Evolutionary conservation across 352 stramenopile species (phyloP).

Genomic region (Globisporangium barbulae): DNA sequence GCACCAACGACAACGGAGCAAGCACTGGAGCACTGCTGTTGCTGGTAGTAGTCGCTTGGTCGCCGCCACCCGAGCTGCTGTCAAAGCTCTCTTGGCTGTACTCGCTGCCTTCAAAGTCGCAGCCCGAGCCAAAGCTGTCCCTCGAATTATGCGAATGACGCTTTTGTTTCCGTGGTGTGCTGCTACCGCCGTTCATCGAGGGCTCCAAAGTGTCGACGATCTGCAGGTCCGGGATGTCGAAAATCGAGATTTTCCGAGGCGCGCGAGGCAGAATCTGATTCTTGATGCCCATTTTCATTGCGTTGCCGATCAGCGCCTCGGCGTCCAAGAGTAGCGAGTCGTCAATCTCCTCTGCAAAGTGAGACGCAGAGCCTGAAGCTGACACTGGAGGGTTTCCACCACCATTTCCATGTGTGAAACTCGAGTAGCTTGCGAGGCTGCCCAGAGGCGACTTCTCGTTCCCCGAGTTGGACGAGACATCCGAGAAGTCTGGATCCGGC

Average conservation of each 20-base stretch:
- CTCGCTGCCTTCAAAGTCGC: conserved; percentile 12
- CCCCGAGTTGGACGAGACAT: conserved; percentile 10
- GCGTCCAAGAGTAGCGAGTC: conserved; percentile 61
- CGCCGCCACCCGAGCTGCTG: not conserved
- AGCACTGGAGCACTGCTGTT: not conserved
- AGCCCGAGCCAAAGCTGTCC: conserved; percentile 21
- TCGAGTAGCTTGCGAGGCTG: conserved; percentile 3
- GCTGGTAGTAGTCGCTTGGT: not conserved
- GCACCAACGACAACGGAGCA: conserved; percentile 13
- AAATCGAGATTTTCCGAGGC: conserved; percentile 57
- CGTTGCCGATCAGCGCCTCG: conserved; percentile 66
- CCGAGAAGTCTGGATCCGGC: conserved; percentile 19
- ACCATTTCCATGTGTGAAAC: conserved; percentile 5
- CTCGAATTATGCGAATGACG: conserved; percentile 6
- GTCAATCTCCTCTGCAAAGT: conserved; percentile 31
- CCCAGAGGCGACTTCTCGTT: conserved; percentile 14
- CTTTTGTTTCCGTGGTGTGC: conserved; percentile 17
- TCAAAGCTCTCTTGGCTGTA: conserved; percentile 14
- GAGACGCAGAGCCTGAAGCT: not conserved
- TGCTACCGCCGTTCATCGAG: not conserved
- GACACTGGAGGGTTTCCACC: not conserved
- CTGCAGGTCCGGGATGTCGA: conserved; percentile 62
- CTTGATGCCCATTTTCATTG: conserved; percentile 67
- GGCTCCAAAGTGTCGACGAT: conserved; percentile 50
- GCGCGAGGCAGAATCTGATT: conserved; percentile 51